Conservation (phyloP, 2,329 filamentous ascomycete species). For the Mollisia scopiformis region DNA sequence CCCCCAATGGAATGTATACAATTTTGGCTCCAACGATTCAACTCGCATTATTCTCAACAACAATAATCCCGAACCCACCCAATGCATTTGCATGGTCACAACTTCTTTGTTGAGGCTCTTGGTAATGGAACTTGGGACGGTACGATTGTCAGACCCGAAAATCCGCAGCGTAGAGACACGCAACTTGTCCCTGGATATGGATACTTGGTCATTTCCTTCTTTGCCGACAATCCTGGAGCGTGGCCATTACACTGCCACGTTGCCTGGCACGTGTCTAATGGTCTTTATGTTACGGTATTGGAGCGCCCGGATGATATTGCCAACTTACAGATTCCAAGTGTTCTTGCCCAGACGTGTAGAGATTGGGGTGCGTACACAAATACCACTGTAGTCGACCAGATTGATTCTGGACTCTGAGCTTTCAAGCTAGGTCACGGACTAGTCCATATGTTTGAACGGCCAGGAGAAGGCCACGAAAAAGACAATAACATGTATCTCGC, state of each 20-base stretch:
- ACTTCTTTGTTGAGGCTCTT: conserved; percentile 68
- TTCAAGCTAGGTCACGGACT: no score
- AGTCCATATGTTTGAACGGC: no score
- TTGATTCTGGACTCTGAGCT: conserved; percentile 36
- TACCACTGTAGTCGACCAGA: conserved; percentile 3
- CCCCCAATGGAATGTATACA: conserved; percentile 55
- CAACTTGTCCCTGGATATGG: conserved; percentile 46
- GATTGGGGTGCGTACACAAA: conserved; percentile 46
- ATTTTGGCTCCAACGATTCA: conserved; percentile 54
- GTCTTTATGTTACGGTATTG: conserved; percentile 43
- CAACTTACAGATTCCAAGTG: conserved; percentile 46
- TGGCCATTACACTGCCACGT: conserved; percentile 57
- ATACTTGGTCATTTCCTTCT: conserved; percentile 49
- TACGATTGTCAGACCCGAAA: conserved; percentile 42
- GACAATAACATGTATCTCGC: no score
- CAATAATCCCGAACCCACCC: conserved; percentile 54
- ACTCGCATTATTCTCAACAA: conserved; percentile 62
- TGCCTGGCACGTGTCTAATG: conserved; percentile 51
- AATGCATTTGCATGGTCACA: conserved; percentile 72
- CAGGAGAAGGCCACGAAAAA: no score
- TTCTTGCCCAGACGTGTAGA: conserved; percentile 54
- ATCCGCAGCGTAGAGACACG: conserved; percentile 55
- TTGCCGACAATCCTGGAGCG: conserved; percentile 53
- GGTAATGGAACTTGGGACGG: conserved; percentile 40
- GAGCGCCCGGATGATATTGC: conserved; percentile 44